A percentile compares a stretch with the other conserved stretches of the same genome.
These are phyloP conservation scores for Stagonosporopsis vannaccii DNA, from an alignment of 2,329 filamentous ascomycete species.

Conservation along the genomic window DNA sequence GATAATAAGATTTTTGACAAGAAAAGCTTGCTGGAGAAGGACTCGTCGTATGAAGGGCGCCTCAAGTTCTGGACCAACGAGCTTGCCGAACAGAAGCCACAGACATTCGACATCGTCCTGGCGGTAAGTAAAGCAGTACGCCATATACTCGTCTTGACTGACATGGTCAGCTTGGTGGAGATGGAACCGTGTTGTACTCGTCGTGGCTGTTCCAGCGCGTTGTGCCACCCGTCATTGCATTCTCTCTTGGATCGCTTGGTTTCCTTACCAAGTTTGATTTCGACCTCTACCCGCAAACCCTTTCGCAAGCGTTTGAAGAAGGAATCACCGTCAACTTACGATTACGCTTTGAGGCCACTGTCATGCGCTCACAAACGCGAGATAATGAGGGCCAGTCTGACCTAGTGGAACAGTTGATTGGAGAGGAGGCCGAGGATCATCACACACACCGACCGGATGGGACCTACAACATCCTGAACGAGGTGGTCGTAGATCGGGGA, in stretches of 20 bases:
- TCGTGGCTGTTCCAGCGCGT: slow-evolving; percentile 97
- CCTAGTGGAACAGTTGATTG: slow-evolving; percentile 87
- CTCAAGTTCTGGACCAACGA: slow-evolving; percentile 84
- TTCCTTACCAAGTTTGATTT: slow-evolving; percentile 98
- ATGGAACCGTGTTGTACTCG: slow-evolving; percentile 95
- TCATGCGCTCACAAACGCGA: slow-evolving; percentile 77
- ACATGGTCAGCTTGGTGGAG: slow-evolving; percentile 71
- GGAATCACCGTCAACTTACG: slow-evolving; percentile 89
- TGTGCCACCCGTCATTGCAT: slow-evolving; percentile 91
- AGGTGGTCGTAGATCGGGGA: slow-evolving; percentile 93
- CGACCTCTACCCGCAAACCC: slow-evolving; percentile 71
- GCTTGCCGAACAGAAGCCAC: slow-evolving; percentile 78
- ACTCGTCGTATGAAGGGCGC: slow-evolving; percentile 62
- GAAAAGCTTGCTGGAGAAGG: slow-evolving; percentile 70
- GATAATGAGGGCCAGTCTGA: slow-evolving; percentile 44
- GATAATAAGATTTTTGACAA: slow-evolving; percentile 77
- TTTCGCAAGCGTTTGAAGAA: slow-evolving; percentile 76
- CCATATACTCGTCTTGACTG: not conserved
- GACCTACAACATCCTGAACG: slow-evolving; percentile 91
- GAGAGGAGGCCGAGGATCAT: slow-evolving; percentile 82
- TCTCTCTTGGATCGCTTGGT: slow-evolving; percentile 87
- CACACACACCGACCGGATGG: slow-evolving; percentile 85
- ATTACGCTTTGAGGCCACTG: slow-evolving; percentile 88
- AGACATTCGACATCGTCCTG: slow-evolving; percentile 92
- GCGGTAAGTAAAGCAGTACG: slow-evolving; percentile 58